These are phyloP conservation scores for Aspergillus diversus DNA, from an alignment of 495 filamentous ascomycete species.

Conservation along the genomic window DNA sequence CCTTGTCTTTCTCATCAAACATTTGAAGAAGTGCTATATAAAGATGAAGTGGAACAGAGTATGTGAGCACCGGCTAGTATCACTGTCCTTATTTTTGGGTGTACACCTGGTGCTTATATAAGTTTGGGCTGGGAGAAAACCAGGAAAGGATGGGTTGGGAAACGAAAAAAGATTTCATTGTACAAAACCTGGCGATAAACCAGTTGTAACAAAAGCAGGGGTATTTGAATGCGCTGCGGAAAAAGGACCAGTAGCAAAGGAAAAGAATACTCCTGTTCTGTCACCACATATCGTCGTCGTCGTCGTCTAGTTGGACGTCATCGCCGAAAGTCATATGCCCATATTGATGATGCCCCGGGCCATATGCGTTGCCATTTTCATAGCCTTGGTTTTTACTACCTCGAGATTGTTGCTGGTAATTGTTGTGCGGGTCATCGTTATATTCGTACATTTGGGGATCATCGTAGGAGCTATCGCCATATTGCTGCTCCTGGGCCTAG, in stretches of 20 bases:
- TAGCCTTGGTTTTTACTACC: slow-evolving; percentile 50
- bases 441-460: slow-evolving; percentile 63
- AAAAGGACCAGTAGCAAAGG: slow-evolving; percentile 34
- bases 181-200: slow-evolving; percentile 33
- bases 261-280: slow-evolving; percentile 26
- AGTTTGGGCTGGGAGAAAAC: slow-evolving; percentile 3
- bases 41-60: slow-evolving; percentile 14
- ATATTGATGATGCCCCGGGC: slow-evolving; percentile 50
- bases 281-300: slow-evolving; percentile 64
- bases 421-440: slow-evolving; percentile 54
- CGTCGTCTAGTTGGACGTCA: slow-evolving; percentile 50
- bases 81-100: slow-evolving; percentile 17
- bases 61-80: slow-evolving; percentile 17
- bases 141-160: slow-evolving; percentile 18
- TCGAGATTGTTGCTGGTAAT: slow-evolving; percentile 56
- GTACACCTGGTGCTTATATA: slow-evolving; percentile 23
- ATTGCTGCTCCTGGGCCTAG: slow-evolving; percentile 56
- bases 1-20: slow-evolving; percentile 11
- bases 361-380: slow-evolving; percentile 52
- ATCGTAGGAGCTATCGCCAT: slow-evolving; percentile 57
- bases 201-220: slow-evolving; percentile 36
- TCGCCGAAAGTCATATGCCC: slow-evolving; percentile 55
- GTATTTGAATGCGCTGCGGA: slow-evolving; percentile 41
- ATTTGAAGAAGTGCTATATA: slow-evolving; percentile 27
- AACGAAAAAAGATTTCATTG: slow-evolving; percentile 27